Conservation (phyloP, 208 protist genomes). For the Trypanosomatidae sp. region DNA sequence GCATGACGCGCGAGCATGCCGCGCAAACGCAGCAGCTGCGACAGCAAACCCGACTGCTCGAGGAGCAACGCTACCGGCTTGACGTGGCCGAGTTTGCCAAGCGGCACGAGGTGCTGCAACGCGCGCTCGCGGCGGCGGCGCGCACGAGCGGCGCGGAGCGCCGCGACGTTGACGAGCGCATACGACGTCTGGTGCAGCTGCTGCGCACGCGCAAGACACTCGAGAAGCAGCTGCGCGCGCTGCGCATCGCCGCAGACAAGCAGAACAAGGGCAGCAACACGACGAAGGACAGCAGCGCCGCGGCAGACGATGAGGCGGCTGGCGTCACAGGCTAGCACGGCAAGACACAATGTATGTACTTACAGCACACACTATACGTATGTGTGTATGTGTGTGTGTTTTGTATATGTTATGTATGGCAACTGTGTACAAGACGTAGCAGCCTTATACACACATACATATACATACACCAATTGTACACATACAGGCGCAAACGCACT, state of each 20-base stretch:
- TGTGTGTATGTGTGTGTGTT: no score
- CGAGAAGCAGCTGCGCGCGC: conserved; percentile 30
- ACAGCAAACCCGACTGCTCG: conserved; percentile 22
- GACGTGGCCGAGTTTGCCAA: conserved; percentile 51
- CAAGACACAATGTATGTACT: no score
- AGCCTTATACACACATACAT: no score
- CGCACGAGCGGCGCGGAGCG: conserved; percentile 33
- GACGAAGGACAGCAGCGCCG: no score
- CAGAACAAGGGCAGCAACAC: not conserved
- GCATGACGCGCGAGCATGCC: conserved; percentile 6
- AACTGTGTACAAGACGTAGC: no score
- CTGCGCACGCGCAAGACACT: conserved; percentile 39
- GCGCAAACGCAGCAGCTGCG: conserved; percentile 13
- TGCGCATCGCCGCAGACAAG: not conserved
- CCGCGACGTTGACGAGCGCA: conserved; percentile 31
- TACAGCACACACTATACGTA: no score
- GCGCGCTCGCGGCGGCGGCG: conserved; percentile 26
- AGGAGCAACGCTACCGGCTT: conserved; percentile 61
- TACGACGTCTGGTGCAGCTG: conserved; percentile 33
- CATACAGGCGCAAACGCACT: no score
- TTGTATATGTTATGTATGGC: no score
- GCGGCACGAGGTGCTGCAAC: conserved; percentile 18
- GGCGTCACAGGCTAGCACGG: no score
- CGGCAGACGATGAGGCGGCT: no score
- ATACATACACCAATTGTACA: no score